Percentiles rank a stretch among this genome's conserved stretches.
These are phyloP conservation scores for Ophiostoma perfectum DNA, from an alignment of 2,329 filamentous ascomycete genomes.

Conservation along the genomic window DNA sequence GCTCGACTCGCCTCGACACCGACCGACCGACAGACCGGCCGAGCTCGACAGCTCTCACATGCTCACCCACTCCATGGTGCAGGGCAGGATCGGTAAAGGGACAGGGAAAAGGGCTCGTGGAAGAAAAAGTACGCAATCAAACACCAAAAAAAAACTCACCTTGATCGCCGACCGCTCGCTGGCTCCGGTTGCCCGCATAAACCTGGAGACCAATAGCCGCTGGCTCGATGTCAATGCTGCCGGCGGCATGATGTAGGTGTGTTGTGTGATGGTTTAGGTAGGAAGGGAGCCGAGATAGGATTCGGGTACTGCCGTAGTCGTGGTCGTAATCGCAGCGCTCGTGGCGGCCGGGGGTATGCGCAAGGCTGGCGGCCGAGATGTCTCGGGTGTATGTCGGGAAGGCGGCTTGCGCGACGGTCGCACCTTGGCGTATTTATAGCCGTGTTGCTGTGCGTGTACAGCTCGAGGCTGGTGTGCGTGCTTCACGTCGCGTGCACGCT, in stretches of 20 bases:
- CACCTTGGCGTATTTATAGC: background rate
- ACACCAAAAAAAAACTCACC: conserved; percentile 34
- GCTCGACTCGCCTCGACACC: too few relatives aligned
- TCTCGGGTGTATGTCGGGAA: conserved; percentile 13
- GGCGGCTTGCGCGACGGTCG: background rate
- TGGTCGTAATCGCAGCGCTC: too few relatives aligned
- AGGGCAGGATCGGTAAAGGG: background rate
- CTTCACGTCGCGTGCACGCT: too few relatives aligned
- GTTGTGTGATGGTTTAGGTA: background rate
- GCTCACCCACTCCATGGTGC: too few relatives aligned
- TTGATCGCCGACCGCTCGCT: conserved; percentile 41
- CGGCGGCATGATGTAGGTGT: conserved; percentile 28
- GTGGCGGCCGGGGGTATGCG: too few relatives aligned
- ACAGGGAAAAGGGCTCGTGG: background rate
- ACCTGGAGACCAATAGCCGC: conserved; percentile 40
- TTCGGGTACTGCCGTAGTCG: background rate
- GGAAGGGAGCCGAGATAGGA: background rate
- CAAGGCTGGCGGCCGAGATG: conserved; percentile 8
- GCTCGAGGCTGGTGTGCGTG: background rate
- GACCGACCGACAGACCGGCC: too few relatives aligned
- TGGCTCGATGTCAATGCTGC: conserved; percentile 30
- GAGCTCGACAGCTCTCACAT: too few relatives aligned
- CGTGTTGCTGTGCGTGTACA: background rate
- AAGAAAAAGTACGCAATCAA: background rate
- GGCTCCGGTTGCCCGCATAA: conserved; percentile 41